phyloP scores from a whole-genome alignment of 768 basidiomycete genomes.

The Boletellus sp. region DNA sequence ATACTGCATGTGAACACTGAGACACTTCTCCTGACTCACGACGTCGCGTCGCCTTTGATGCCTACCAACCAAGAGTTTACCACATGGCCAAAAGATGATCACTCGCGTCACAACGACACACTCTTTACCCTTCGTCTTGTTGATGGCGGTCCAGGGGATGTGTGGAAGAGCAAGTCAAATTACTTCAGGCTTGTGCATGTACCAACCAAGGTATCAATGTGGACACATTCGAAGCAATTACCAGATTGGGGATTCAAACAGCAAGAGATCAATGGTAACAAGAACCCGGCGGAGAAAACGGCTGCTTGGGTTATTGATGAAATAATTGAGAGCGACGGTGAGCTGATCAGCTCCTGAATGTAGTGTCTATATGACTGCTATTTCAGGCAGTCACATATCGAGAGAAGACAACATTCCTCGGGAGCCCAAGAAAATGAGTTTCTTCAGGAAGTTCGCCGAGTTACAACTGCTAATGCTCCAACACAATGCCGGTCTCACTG shows the following conservation, averaged over 20 bases:
- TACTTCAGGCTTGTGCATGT: conserved; percentile 90
- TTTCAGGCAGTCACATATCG: conserved; percentile 52
- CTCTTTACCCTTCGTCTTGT: conserved; percentile 75
- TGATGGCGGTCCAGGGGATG: conserved; percentile 71
- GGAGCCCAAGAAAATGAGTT: conserved; percentile 77
- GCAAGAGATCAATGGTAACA: conserved; percentile 97
- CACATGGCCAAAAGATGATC: conserved; percentile 79
- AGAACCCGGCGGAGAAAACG: conserved; percentile 76
- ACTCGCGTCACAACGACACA: conserved; percentile 79
- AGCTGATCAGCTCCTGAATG: conserved; percentile 25
- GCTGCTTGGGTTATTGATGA: conserved; percentile 89
- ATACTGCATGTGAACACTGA: conserved; percentile 86
- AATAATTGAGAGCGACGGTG: conserved; percentile 70
- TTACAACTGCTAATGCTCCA: conserved; percentile 94
- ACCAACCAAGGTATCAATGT: conserved; percentile 87
- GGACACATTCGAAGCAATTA: conserved; percentile 82
- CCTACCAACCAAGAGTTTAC: conserved; percentile 99
- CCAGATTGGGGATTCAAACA: conserved; percentile 98
- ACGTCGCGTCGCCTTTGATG: conserved; percentile 95
- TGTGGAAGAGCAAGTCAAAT: conserved; percentile 91
- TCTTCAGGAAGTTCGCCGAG: conserved; percentile 93
- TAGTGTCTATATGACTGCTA: conserved; percentile 31
- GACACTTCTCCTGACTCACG: conserved; percentile 84
- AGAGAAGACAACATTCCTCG: conserved; percentile 49
- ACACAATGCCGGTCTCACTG: conserved; percentile 97